Evolutionary conservation across 495 filamentous ascomycete species (phyloP).

Genomic region (Podospora didyma): DNA sequence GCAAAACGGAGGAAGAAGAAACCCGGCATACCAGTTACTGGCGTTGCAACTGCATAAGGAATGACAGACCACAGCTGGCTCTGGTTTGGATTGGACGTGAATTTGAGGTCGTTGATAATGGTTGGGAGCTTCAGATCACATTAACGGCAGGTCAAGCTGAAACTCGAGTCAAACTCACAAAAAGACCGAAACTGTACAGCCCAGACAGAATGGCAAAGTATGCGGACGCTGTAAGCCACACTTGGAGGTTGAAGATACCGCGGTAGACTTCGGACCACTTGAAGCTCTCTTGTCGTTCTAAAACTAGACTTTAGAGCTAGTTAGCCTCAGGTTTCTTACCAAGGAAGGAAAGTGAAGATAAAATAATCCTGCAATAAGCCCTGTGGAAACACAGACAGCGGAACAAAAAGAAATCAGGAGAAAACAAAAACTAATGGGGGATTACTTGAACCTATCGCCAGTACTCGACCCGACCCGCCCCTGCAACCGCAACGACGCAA

Average conservation of each 20-base stretch:
- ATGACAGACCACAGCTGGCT: slow-evolving; percentile 66
- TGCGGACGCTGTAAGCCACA: slow-evolving; percentile 45
- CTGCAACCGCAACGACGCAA: slow-evolving; percentile 37
- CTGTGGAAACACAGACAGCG: no score
- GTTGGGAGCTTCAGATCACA: slow-evolving; percentile 54
- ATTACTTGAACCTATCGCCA: slow-evolving; percentile 34
- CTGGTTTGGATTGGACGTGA: slow-evolving; percentile 54
- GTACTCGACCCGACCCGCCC: slow-evolving; percentile 16
- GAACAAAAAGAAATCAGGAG: no score
- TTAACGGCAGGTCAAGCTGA: background rate
- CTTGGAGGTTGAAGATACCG: slow-evolving; percentile 56
- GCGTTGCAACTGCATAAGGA: slow-evolving; percentile 59
- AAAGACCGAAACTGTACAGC: slow-evolving; percentile 48
- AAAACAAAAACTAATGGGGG: no score
- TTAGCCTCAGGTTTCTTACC: no score
- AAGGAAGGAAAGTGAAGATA: no score
- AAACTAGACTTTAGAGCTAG: slow-evolving; percentile 28
- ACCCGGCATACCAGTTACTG: slow-evolving; percentile 45
- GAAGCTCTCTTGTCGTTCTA: slow-evolving; percentile 44
- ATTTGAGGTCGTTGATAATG: slow-evolving; percentile 59
- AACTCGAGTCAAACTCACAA: slow-evolving; percentile 33
- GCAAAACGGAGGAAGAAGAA: background rate
- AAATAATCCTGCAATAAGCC: no score
- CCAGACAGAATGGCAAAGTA: slow-evolving; percentile 44
- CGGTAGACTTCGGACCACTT: slow-evolving; percentile 63